Evolutionary conservation across 805 yeast species (phyloP).

Genomic region (Tetrapisispora taiwanensis): DNA sequence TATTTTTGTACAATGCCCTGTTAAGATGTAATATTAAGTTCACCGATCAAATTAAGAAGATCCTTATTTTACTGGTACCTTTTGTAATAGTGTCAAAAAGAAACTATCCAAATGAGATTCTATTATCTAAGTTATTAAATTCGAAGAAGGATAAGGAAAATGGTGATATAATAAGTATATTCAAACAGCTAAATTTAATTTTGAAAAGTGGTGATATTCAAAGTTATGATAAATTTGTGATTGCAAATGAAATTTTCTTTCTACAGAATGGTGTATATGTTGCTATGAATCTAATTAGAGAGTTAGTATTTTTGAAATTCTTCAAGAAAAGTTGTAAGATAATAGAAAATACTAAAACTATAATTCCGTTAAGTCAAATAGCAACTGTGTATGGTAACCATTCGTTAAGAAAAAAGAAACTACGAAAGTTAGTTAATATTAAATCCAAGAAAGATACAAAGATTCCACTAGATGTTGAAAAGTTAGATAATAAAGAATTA

Average conservation of each 20-base stretch:
- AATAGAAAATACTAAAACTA: slow-evolving; percentile 5
- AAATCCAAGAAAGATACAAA: slow-evolving; percentile 1
- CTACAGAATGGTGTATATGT: slow-evolving; percentile 53
- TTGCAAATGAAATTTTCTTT: slow-evolving; percentile 38
- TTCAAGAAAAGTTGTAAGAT: slow-evolving; percentile 29
- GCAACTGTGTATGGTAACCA: not conserved
- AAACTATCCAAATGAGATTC: slow-evolving; percentile 36
- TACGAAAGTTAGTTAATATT: not conserved
- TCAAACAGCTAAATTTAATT: slow-evolving; percentile 40
- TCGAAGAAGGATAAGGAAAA: slow-evolving; percentile 21
- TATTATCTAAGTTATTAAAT: slow-evolving; percentile 25
- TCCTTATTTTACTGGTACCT: slow-evolving; percentile 56
- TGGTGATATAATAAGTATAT: slow-evolving; percentile 30
- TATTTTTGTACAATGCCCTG: slow-evolving; percentile 42
- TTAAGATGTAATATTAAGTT: slow-evolving; percentile 9
- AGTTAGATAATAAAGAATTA: slow-evolving; percentile 7
- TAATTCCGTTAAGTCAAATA: slow-evolving; percentile 9
- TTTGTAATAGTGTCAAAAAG: slow-evolving; percentile 42
- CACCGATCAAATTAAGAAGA: slow-evolving; percentile 22
- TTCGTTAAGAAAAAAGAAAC: not conserved
- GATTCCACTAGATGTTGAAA: not conserved
- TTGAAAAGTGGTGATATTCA: slow-evolving; percentile 46
- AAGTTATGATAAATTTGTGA: slow-evolving; percentile 38
- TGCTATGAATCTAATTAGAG: slow-evolving; percentile 43
- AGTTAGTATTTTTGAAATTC: slow-evolving; percentile 41